These are phyloP conservation scores for Lactifluus pinguis DNA, from an alignment of 768 basidiomycete species.

Conservation along the genomic window DNA sequence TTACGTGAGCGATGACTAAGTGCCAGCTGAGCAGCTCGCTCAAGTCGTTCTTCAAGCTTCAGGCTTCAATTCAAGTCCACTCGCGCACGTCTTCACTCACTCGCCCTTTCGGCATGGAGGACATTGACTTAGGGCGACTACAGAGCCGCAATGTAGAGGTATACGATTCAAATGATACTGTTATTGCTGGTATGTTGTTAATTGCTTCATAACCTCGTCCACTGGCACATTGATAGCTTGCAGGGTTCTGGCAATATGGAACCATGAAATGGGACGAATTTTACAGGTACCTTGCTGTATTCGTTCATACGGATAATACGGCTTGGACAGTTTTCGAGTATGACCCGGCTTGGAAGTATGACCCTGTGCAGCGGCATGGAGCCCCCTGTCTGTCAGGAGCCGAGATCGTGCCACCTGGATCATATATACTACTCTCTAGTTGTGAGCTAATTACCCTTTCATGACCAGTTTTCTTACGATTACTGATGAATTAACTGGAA, in stretches of 20 bases:
- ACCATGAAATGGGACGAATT: neutral
- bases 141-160: conserved; percentile 1
- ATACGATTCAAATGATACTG: neutral
- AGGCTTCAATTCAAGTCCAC: too few relatives aligned
- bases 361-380: neutral
- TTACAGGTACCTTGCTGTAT: neutral
- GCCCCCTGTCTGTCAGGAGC: neutral
- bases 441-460: neutral
- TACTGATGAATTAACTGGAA: neutral
- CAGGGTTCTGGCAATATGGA: conserved; percentile 4
- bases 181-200: neutral
- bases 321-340: neutral
- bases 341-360: neutral
- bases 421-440: neutral
- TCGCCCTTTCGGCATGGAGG: too few relatives aligned
- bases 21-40: too few relatives aligned
- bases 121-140: neutral
- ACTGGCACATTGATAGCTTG: neutral
- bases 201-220: neutral
- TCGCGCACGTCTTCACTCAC: too few relatives aligned
- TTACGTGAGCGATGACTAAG: too few relatives aligned
- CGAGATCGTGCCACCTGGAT: neutral
- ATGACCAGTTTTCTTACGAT: too few relatives aligned
- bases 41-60: too few relatives aligned
- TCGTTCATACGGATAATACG: neutral